phyloP scores from a whole-genome alignment of 345 rosid species.

The Lepidium sativum region DNA sequence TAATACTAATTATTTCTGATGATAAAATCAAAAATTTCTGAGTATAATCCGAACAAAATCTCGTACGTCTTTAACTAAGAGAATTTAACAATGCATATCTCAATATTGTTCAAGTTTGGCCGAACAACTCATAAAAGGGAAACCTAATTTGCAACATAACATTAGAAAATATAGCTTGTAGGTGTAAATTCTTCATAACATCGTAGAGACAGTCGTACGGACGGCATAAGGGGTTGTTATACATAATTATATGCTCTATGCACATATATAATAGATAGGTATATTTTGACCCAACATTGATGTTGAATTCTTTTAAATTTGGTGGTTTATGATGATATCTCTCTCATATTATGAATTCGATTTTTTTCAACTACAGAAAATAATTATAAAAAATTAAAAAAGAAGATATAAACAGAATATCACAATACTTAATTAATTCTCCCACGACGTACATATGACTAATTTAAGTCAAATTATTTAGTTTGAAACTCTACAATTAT shows the following conservation, averaged over 20 bases:
- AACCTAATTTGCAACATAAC: slow-evolving; percentile 3
- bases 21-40: too few relatives aligned
- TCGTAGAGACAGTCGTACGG: background rate
- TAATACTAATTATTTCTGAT: too few relatives aligned
- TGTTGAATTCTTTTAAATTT: too few relatives aligned
- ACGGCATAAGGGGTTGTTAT: background rate
- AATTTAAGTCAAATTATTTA: background rate
- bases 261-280: background rate
- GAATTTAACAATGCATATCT: background rate
- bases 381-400: too few relatives aligned
- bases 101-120: background rate
- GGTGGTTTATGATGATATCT: too few relatives aligned
- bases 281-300: too few relatives aligned
- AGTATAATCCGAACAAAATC: too few relatives aligned
- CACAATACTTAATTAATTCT: background rate
- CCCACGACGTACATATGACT: background rate
- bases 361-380: too few relatives aligned
- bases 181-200: background rate
- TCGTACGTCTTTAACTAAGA: background rate
- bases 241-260: too few relatives aligned
- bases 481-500: background rate
- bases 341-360: too few relatives aligned
- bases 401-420: too few relatives aligned
- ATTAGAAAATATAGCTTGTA: slow-evolving; percentile 6
- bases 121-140: slow-evolving; percentile 5